Evolutionary conservation across 768 basidiomycete genomes (phyloP), one percentile per base, ranked within the genome.

Genomic region (Pleurotus eryngii): DNA sequence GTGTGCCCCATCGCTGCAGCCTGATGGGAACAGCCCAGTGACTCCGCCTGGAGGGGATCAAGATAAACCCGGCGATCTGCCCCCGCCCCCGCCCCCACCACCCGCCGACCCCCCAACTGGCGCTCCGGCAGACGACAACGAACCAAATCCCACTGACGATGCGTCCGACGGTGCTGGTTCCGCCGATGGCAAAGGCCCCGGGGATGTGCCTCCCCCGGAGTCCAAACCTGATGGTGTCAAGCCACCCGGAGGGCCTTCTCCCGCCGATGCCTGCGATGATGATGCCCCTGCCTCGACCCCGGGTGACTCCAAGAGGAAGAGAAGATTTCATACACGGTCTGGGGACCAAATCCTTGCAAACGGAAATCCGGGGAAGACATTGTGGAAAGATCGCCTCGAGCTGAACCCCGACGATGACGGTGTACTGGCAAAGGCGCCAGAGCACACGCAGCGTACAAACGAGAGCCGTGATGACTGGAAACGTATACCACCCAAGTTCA

Each of bases 401-500:
- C 42, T 22, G 2, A 45, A 22, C 20, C 42, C 42, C n/a, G n/a
- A n/a, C n/a, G 42, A 45, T 45, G 42, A 14, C n/a, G n/a, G n/a
- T 45, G 42, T 22, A 8, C 9, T 22, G n/a, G 42, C n/a, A n/a
- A 45, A 45, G 20, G 42, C n/a, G 3, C n/a, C n/a, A n/a, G n/a
- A n/a, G 20, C n/a, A 6, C 3, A 40, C 12, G 30, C 51, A n/a
- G 18, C n/a, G n/a, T 24, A 35, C 38, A 22, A 35, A 39, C 15
- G 38, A 45, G 20, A 22, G 3, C n/a, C 42, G n/a, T 17, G n/a
- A 45, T 17, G 51, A 53, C 26, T 53, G 51, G 51, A 53, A 53
- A 37, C n/a, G 51, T 35, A 53, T 53, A 53, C 51, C 51, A 12
- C 37, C 51, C 37, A 53, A 53, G 51, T 53, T 53, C 38, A 18